Percentiles rank a stretch among this genome's conserved stretches.
These are phyloP conservation scores for Cicer cuneatum DNA, from an alignment of 306 rosid species.

Conservation along the genomic window DNA sequence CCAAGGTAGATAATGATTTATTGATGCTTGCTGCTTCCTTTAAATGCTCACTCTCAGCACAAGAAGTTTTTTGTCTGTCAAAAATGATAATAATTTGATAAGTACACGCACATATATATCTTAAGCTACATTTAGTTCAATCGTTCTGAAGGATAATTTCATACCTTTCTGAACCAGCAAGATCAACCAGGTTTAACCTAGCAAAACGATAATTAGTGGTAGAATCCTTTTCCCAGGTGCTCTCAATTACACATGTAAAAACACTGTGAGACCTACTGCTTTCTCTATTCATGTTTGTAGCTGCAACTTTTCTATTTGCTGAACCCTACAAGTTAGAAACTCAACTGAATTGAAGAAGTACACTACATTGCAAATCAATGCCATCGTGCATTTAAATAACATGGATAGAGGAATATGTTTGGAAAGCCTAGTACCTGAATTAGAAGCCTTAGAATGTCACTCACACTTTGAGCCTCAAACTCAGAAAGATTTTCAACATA, in stretches of 20 bases:
- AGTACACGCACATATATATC: constrained; percentile 23
- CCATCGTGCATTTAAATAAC: constrained; percentile 21
- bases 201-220: constrained; percentile 91
- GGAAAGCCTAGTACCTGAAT: constrained; percentile 64
- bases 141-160: constrained; percentile 40
- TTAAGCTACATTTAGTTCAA: constrained; percentile 15
- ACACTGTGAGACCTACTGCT: constrained; percentile 99
- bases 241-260: constrained; percentile 95
- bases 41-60: constrained; percentile 98
- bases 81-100: constrained; percentile 37
- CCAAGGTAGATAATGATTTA: constrained; percentile 91
- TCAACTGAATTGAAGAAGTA: constrained; percentile 43
- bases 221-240: constrained; percentile 94
- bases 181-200: constrained; percentile 90
- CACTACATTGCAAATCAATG: constrained; percentile 28
- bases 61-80: constrained; percentile 95
- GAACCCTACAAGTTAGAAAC: constrained; percentile 72
- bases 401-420: constrained; percentile 10
- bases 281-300: constrained; percentile 97
- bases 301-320: constrained; percentile 95
- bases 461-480: constrained; percentile 79
- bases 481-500: constrained; percentile 96
- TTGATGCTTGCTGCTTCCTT: constrained; percentile 97
- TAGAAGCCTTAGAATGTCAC: constrained; percentile 82
- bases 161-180: constrained; percentile 98